Evolutionary conservation across 192 early-diverging fungal species (phyloP).

Genomic region (Chytriomyces hyalinus): DNA sequence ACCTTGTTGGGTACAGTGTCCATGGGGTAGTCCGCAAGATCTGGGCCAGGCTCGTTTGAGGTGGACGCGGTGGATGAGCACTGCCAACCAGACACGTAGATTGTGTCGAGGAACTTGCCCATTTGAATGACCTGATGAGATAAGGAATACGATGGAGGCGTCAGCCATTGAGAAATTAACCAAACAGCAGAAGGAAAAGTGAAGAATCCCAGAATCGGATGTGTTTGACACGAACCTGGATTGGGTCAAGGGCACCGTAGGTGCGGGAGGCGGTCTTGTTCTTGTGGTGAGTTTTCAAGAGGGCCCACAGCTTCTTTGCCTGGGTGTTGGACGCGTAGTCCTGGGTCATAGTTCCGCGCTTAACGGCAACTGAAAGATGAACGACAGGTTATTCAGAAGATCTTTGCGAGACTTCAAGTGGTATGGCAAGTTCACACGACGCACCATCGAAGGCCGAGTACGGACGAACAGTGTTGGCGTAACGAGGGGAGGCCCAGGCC

Average conservation of each 20-base stretch:
- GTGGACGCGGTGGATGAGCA: conserved; percentile 93
- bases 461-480: conserved; percentile 80
- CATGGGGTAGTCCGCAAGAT: conserved; percentile 99
- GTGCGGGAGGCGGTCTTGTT: conserved; percentile 85
- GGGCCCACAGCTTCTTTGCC: conserved; percentile 92
- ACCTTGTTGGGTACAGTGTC: conserved; percentile 95
- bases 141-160: neutral
- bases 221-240: conserved; percentile 44
- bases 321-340: conserved; percentile 82
- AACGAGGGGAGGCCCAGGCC: conserved; percentile 88
- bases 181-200: neutral
- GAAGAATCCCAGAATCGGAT: neutral
- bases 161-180: neutral
- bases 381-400: neutral
- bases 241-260: conserved; percentile 92
- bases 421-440: neutral
- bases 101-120: conserved; percentile 95
- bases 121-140: conserved; percentile 84
- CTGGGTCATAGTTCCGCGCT: conserved; percentile 80
- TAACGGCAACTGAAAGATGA: conserved; percentile 71
- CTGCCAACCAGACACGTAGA: conserved; percentile 99
- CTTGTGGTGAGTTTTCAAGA: conserved; percentile 78
- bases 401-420: neutral
- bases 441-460: conserved; percentile 69
- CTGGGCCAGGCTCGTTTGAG: conserved; percentile 95